Evolutionary conservation across 768 basidiomycete species (phyloP), one percentile per base, ranked within the genome.

Genomic region (Trichaptum fuscoviolaceum): DNA sequence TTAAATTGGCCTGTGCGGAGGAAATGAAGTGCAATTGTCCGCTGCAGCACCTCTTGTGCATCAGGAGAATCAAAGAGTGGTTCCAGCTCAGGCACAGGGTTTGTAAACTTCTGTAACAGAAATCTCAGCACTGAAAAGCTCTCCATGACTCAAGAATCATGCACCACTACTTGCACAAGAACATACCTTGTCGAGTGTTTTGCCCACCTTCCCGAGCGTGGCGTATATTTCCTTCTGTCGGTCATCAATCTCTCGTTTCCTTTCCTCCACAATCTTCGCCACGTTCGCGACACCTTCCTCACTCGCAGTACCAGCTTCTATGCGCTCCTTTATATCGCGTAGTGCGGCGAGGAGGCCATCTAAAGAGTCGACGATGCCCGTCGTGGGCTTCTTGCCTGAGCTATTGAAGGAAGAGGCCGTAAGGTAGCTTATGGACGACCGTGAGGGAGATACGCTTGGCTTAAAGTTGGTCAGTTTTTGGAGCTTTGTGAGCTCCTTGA

Each of bases 191-290:
- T 99, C 96, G 74, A 98, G 76, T 0, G 87, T 84, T 77, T 95
- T 98, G 30, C 93, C 93, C 42, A 96, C 81, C 70, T 86, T 86
- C 27, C 87, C 85, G 9, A 97, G 77, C 1, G 88, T 87, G 23
- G 83, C 85, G 71, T 96, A 93, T 35, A 94, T 83, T 70, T 95
- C 95, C 76, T 96, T 98, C 81, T 95, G 89, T 2, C 89, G 84
- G 36, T 95, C 92, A 66, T 93, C 92, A 0, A 95, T 81, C 66
- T 93, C 92, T 74, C 89, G 94, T 87, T 92, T 95, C 76, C 78
- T 86, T 0, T 79, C 75, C 62, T 92, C 91, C 1, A 93, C 83
- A 1, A 82, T 80, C 73, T 84, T 84, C 20, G 83, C 78, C 10
- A 93, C 78, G 8, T 81, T 73, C 35, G 75, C 77, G 15, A 89